Evolutionary conservation across 305 asterid genomes (phyloP).

Genomic region (Andrographis paniculata): DNA sequence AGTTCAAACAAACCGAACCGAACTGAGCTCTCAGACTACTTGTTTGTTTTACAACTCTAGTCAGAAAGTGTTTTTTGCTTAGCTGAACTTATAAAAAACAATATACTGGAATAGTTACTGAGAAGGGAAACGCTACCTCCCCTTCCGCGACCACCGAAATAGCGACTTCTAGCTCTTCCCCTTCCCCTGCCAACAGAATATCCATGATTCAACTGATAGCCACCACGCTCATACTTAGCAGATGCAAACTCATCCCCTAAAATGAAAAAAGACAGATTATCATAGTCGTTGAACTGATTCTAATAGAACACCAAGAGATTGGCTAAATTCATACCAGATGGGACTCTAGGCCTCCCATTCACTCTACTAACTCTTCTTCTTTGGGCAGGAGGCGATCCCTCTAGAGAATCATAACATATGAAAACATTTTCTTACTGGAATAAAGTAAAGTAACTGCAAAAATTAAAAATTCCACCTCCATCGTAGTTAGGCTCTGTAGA

Average conservation of each 20-base stretch:
- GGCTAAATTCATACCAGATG: conserved; percentile 30
- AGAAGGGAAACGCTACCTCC: conserved; percentile 29
- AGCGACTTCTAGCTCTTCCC: conserved; percentile 52
- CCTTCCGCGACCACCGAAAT: conserved; percentile 53
- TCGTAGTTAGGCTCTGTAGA: conserved; percentile 47
- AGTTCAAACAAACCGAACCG: too few relatives aligned
- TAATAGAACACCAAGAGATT: background rate
- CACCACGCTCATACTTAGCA: conserved; percentile 49
- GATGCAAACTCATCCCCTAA: conserved; percentile 37
- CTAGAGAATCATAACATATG: conserved; percentile 19
- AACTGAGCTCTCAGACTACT: too few relatives aligned
- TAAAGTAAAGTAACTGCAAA: background rate
- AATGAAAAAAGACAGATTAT: conserved; percentile 1
- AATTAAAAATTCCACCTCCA: conserved; percentile 36
- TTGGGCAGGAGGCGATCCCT: conserved; percentile 45
- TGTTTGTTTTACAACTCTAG: background rate
- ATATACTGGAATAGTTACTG: background rate
- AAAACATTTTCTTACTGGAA: background rate
- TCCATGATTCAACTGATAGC: conserved; percentile 37
- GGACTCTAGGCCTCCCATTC: conserved; percentile 49
- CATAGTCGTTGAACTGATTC: background rate
- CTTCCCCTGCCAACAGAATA: conserved; percentile 33
- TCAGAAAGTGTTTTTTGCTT: background rate
- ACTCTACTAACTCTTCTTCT: conserved; percentile 61
- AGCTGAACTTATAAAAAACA: background rate